Conservation (phyloP, 495 filamentous ascomycete genomes). For the Hapsidospora chrysogenum region DNA sequence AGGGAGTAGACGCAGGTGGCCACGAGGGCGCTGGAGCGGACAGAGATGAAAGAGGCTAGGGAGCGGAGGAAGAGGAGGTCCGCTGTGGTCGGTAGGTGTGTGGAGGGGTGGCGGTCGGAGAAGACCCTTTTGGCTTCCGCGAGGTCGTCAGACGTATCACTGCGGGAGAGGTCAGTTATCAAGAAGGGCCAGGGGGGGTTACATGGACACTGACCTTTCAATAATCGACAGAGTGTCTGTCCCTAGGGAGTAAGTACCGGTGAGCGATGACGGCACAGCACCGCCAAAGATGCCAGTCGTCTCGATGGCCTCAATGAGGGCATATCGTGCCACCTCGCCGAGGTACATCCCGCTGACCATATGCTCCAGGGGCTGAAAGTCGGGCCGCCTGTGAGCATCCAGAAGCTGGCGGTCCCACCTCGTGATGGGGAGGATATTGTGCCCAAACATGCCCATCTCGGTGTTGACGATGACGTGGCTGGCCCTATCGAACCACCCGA, state of each 20-base stretch:
- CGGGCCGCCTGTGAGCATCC: constrained; percentile 46
- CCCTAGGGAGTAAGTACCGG: constrained; percentile 39
- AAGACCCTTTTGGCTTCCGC: constrained; percentile 16
- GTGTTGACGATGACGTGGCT: constrained; percentile 61
- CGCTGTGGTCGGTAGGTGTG: constrained; percentile 16
- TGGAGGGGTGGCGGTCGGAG: constrained; percentile 26
- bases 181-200: background rate
- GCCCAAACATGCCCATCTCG: constrained; percentile 67
- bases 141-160: constrained; percentile 17
- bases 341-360: constrained; percentile 71
- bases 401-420: constrained; percentile 56
- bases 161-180: constrained; percentile 9
- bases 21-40: constrained; percentile 44
- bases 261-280: constrained; percentile 32
- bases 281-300: constrained; percentile 38
- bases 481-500: constrained; percentile 37
- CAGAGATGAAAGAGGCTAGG: constrained; percentile 36
- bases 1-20: constrained; percentile 45
- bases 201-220: constrained; percentile 28
- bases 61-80: constrained; percentile 37
- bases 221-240: constrained; percentile 44
- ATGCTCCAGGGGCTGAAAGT: constrained; percentile 76
- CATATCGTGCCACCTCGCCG: constrained; percentile 60
- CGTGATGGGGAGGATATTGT: constrained; percentile 51
- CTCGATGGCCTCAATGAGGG: constrained; percentile 45